A percentile compares a stretch with the other conserved stretches of the same genome.
Conservation (phyloP, 139 green algal genomes). For the Ostreobium quekettii region DNA sequence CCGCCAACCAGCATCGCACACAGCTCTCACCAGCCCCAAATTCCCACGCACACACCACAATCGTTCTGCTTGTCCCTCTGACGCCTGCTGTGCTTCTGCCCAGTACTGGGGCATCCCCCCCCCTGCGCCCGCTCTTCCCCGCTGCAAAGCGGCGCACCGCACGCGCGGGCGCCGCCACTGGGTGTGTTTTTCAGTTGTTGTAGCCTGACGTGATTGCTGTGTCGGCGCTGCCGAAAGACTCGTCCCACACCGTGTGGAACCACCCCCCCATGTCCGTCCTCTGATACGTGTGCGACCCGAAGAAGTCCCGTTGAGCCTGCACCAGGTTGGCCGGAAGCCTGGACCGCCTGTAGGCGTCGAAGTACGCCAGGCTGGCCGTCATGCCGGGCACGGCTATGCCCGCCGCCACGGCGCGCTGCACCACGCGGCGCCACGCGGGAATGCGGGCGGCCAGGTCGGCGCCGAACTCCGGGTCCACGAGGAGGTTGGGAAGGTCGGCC, state of each 20-base stretch:
- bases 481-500: constrained; percentile 58
- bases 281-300: constrained; percentile 96
- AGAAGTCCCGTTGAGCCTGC: constrained; percentile 96
- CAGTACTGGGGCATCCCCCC: too few species aligned
- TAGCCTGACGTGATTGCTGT: constrained; percentile 84
- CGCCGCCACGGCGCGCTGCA: constrained; percentile 44
- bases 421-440: constrained; percentile 77
- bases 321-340: constrained; percentile 95
- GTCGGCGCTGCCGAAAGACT: constrained; percentile 66
- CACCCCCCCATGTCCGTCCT: constrained; percentile 66
- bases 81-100: too few species aligned
- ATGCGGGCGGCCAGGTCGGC: constrained; percentile 64
- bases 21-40: too few species aligned
- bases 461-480: constrained; percentile 84
- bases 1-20: too few species aligned
- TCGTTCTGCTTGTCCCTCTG: too few species aligned
- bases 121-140: too few species aligned
- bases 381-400: constrained; percentile 76
- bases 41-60: too few species aligned
- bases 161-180: too few species aligned
- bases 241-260: constrained; percentile 87
- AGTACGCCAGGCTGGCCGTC: constrained; percentile 83
- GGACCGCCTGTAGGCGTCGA: constrained; percentile 90
- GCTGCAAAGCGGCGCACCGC: too few species aligned
- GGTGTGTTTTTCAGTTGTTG: constrained; percentile 57